Evolutionary conservation across 495 filamentous ascomycete genomes (phyloP), one percentile per base, ranked within the genome.

Genomic region (Daldinia decipiens): DNA sequence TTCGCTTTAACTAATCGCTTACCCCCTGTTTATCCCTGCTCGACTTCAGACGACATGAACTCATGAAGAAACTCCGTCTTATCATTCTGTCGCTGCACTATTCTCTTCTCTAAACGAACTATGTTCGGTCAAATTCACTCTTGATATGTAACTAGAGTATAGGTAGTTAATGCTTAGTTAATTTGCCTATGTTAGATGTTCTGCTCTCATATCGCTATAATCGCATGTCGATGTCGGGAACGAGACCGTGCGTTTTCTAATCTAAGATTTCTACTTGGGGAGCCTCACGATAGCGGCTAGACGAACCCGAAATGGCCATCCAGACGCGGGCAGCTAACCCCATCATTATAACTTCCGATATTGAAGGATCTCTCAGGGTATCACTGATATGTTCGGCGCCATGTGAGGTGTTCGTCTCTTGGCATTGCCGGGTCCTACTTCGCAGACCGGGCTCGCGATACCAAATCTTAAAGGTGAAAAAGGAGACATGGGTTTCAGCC

Each of bases 401-500:
- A 65, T 61, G 53, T 45, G 1, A 62, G 29, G 39, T 47, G 26
- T 62, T 59, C 27, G 32, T 52, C 68, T 62, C 45, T 67, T 62
- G 36, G 53, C 26, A 19, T 31, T 53, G 36, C 39, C 43, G 39
- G 54, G 29, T 29, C 50, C 34, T 65, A 55, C 65, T 40, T 61
- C 64, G 11, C 26, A 5, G 51, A 38, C 60, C 50, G 12, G 40
- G 56, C 62, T 54, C 34, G 27, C 34, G 65, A 65, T 61, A 19
- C 47, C 17, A 60, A 60, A 47, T 21, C 27, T 65, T n/a, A 59
- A 31, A 31, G 12, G 31, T 40, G 51, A 32, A 24, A 68, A 34
- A 61, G 70, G 57, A 62, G 70, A 40, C 50, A 29, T 65, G 26
- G 38, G 70, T 73, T 73, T 73, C 70, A 73, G 70, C 70, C 70